Base-by-base conservation (phyloP, 2,329 filamentous ascomycete species). In the Sporothrix schenckii region DNA sequence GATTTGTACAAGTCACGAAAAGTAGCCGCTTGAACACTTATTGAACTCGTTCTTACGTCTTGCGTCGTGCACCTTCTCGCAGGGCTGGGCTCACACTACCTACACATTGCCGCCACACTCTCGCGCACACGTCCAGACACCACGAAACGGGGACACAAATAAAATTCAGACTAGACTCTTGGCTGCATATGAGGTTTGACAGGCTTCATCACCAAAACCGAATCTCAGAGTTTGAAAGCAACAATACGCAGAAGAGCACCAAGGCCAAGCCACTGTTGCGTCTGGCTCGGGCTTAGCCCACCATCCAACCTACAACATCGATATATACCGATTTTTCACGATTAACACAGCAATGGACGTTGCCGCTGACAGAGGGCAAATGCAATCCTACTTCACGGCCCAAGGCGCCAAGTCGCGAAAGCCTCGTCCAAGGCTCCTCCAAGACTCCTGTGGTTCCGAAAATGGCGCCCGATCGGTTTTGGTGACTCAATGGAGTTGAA, bases 171-270 rank as follows among this genome's bases (percentile, higher is more conserved):
- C 21, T 65, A 21, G 1, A 11, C 41, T 65, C 60, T 65, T 65
- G 60, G 60, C 60, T n/a, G 60, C 41, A 50, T 65, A 34, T 65
- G 61, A 34, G 61, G 44, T 50, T 50, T 50, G 44, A 65, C 61
- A 50, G 27, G 24, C 24, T n/a, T 65, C 47, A 44, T 50, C 61
- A 21, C 61, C 52, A 11, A 53, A 30, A 44, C 10, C 11, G 14
- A 13, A 44, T 2, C 9, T 16, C 41, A 4, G 41, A 44, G 3
- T 30, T 19, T 39, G 41, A 47, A 61, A 34, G 27, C 53, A 34
- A 9, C 53, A 14, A 58, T 34, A 19, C 39, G 24, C 56, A 44
- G 39, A 39, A 44, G 19, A 63, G 4, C 13, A 11, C 13, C 21
- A 27, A 16, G 39, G 34, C 39, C 58, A 63, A 63, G 58, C 58